Evolutionary conservation across 768 basidiomycete species (phyloP).

Genomic region (Collybiopsis confluens): DNA sequence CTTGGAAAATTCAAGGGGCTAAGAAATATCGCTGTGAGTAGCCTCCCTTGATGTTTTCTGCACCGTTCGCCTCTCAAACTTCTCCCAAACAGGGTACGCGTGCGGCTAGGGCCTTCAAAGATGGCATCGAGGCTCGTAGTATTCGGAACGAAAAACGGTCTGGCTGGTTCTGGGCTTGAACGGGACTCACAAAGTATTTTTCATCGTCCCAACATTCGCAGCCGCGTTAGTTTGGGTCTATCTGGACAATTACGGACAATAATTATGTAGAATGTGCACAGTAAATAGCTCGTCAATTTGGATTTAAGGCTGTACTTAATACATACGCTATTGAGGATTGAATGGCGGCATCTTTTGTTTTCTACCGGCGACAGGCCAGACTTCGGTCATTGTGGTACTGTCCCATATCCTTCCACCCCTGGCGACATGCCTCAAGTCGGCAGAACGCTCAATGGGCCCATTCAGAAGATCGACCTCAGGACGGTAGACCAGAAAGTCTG

Average conservation of each 20-base stretch:
- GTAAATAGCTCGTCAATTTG: no score
- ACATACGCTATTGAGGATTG: constrained; percentile 26
- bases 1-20: background rate
- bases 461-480: constrained; percentile 53
- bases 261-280: no score
- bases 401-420: constrained; percentile 69
- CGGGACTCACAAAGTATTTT: no score
- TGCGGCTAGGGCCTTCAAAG: constrained; percentile 30
- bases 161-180: constrained; percentile 27
- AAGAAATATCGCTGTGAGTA: constrained; percentile 15
- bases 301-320: background rate
- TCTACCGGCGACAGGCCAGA: constrained; percentile 64
- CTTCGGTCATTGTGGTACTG: constrained; percentile 60
- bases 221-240: no score
- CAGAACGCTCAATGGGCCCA: constrained; percentile 46
- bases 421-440: constrained; percentile 50
- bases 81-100: constrained; percentile 30
- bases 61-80: background rate
- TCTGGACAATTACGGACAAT: no score
- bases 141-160: constrained; percentile 18
- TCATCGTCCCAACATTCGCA: no score
- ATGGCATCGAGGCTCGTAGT: constrained; percentile 21
- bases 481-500: constrained; percentile 66
- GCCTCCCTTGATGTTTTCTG: background rate
- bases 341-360: constrained; percentile 51